These are phyloP conservation scores for Mycena metata DNA, from an alignment of 768 basidiomycete species.

Conservation along the genomic window DNA sequence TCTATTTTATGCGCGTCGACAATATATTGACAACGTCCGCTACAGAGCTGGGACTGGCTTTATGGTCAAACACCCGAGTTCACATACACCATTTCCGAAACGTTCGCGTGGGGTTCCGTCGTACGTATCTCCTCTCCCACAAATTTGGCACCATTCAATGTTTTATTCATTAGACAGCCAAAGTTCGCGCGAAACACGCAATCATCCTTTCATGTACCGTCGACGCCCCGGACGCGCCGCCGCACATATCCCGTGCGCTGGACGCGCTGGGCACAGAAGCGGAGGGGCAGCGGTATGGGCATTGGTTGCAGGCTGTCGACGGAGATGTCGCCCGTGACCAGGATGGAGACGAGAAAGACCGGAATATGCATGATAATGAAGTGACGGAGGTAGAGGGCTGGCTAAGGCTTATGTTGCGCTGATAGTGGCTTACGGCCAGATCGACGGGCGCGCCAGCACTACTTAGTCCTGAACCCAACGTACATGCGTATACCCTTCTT, in stretches of 20 bases:
- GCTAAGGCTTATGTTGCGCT: constrained; percentile 4
- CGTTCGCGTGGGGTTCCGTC: constrained; percentile 66
- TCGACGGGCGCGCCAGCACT: too few species aligned
- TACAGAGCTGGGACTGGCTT: constrained; percentile 91
- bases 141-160: neutral
- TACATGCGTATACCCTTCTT: too few species aligned
- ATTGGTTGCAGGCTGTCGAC: neutral
- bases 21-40: constrained; percentile 5
- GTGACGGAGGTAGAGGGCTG: constrained; percentile 12
- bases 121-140: constrained; percentile 52
- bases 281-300: constrained; percentile 18
- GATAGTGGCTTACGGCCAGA: neutral
- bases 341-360: neutral
- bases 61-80: constrained; percentile 93
- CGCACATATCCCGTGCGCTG: neutral
- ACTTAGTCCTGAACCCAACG: too few species aligned
- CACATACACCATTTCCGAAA: constrained; percentile 64
- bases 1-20: neutral
- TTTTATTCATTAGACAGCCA: constrained; percentile 10
- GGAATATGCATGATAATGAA: too few species aligned
- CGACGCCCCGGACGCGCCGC: neutral
- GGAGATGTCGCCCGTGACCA: too few species aligned
- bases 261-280: neutral
- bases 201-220: constrained; percentile 30
- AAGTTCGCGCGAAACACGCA: constrained; percentile 29